Evolutionary conservation across 352 stramenopile species (phyloP).

Genomic region (Phytophthora melonis): DNA sequence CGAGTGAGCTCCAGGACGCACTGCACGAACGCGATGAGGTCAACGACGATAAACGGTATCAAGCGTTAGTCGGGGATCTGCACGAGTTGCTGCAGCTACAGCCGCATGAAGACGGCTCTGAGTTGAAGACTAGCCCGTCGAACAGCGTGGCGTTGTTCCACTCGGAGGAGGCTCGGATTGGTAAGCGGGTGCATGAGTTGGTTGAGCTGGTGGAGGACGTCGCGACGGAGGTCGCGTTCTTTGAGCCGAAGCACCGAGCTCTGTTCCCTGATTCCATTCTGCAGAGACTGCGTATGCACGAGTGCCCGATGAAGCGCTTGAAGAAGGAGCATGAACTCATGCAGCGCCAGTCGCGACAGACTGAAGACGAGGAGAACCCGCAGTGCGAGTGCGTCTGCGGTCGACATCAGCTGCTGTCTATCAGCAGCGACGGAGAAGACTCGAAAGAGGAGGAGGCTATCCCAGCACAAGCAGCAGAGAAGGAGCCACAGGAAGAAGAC

Average conservation of each 20-base stretch:
- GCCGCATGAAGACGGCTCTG: background rate
- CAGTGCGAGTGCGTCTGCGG: conserved; percentile 62
- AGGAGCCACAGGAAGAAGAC: conserved; percentile 22
- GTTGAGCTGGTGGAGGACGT: conserved; percentile 69
- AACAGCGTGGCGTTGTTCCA: conserved; percentile 46
- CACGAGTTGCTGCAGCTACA: conserved; percentile 45
- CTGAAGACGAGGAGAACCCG: conserved; percentile 11
- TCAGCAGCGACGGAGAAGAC: conserved; percentile 21
- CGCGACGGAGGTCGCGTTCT: conserved; percentile 55
- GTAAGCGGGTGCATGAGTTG: conserved; percentile 59
- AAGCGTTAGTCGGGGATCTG: conserved; percentile 60
- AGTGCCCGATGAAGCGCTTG: conserved; percentile 53
- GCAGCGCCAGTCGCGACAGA: conserved; percentile 13
- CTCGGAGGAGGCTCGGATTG: conserved; percentile 64
- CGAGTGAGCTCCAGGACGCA: conserved; percentile 61
- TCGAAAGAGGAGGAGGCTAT: conserved; percentile 19
- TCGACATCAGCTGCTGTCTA: conserved; percentile 49
- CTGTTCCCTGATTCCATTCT: conserved; percentile 36
- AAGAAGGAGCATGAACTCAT: conserved; percentile 60
- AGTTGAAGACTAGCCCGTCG: background rate
- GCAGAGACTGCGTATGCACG: conserved; percentile 45
- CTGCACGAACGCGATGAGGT: conserved; percentile 58
- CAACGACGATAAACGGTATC: conserved; percentile 69
- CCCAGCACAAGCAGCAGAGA: background rate
- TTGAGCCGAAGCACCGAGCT: conserved; percentile 22